Evolutionary conservation across 495 filamentous ascomycete species (phyloP).

Genomic region (Filosporella fistucella): DNA sequence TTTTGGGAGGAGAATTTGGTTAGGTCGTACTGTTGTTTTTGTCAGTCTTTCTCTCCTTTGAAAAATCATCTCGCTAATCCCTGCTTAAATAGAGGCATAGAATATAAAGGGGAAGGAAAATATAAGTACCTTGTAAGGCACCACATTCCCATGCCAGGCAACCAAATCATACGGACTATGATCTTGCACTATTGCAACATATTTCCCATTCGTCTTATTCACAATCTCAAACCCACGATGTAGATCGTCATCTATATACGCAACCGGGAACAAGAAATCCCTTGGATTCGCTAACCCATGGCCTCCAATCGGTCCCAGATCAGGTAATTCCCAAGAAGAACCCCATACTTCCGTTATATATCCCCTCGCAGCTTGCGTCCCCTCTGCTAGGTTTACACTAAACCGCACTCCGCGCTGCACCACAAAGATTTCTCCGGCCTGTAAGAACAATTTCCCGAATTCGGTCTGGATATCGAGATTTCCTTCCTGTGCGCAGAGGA

Average conservation of each 20-base stretch:
- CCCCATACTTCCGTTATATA: constrained; percentile 71
- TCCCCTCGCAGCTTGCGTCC: constrained; percentile 50
- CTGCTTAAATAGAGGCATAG: constrained; percentile 40
- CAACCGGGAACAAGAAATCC: constrained; percentile 68
- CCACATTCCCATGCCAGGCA: constrained; percentile 79
- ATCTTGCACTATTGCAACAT: constrained; percentile 57
- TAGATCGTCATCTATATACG: constrained; percentile 48
- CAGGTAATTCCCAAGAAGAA: constrained; percentile 62
- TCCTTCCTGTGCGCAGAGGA: constrained; percentile 66
- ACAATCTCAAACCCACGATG: constrained; percentile 44
- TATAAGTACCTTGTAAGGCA: constrained; percentile 57
- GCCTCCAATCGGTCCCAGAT: constrained; percentile 67
- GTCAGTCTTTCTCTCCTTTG: constrained; percentile 46
- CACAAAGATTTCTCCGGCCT: constrained; percentile 67
- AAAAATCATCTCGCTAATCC: constrained; percentile 47
- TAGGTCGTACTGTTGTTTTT: constrained; percentile 63
- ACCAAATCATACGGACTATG: constrained; percentile 84
- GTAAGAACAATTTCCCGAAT: constrained; percentile 58
- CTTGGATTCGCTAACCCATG: constrained; percentile 65
- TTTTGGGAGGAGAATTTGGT: constrained; percentile 76
- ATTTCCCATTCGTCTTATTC: constrained; percentile 58
- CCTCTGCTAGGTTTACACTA: constrained; percentile 54
- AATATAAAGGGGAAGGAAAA: not conserved
- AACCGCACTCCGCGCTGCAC: constrained; percentile 66
- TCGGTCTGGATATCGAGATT: constrained; percentile 69